Percentiles rank a stretch among this genome's conserved stretches.
phyloP scores from a whole-genome alignment of 805 yeast species.

The Nakazawaea peltata region DNA sequence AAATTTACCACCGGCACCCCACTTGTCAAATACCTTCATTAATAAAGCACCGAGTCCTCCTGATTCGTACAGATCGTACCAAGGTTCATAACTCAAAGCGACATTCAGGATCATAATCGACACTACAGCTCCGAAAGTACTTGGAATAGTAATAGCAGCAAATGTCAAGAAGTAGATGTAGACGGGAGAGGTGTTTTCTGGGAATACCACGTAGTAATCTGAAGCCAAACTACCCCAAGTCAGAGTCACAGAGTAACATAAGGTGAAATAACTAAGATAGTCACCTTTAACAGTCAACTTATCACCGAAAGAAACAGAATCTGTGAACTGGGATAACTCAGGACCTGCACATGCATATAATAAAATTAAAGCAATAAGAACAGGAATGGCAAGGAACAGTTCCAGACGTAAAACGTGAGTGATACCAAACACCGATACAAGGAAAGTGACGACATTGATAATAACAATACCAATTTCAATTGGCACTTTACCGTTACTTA shows the following conservation, averaged over 20 bases:
- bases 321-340: conserved; percentile 25
- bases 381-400: conserved; percentile 60
- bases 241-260: conserved; percentile 70
- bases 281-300: conserved; percentile 47
- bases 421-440: conserved; percentile 74
- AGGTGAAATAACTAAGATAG: conserved; percentile 63
- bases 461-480: conserved; percentile 68
- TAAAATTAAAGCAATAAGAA: conserved; percentile 55
- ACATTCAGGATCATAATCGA: conserved; percentile 66
- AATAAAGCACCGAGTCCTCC: conserved; percentile 75
- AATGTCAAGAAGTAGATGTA: conserved; percentile 56
- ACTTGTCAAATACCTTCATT: conserved; percentile 52
- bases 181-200: conserved; percentile 54
- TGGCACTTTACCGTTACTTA: conserved; percentile 61
- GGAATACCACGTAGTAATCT: conserved; percentile 77
- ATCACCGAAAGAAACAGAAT: conserved; percentile 28
- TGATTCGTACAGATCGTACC: conserved; percentile 46
- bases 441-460: conserved; percentile 53
- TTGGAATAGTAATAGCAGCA: conserved; percentile 60
- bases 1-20: conserved; percentile 77
- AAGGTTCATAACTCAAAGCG: conserved; percentile 47
- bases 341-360: conserved; percentile 51
- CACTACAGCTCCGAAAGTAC: conserved; percentile 66
- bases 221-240: conserved; percentile 89
- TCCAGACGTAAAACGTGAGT: conserved; percentile 63